These are phyloP conservation scores for Thielaviopsis punctulata DNA, from an alignment of 2,329 filamentous ascomycete species.

Conservation along the genomic window DNA sequence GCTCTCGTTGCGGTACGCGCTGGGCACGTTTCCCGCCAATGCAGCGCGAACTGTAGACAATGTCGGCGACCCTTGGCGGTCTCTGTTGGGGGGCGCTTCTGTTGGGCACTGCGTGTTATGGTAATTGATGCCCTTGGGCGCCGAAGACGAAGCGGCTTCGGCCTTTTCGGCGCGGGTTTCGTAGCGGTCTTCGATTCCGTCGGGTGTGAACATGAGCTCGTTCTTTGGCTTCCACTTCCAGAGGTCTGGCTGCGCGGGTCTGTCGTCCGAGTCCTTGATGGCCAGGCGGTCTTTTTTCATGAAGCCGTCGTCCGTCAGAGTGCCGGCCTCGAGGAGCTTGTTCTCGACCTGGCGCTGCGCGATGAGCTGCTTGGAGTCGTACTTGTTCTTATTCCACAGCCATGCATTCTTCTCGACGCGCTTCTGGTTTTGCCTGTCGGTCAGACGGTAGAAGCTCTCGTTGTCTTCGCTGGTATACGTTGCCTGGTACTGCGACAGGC, in stretches of 20 bases:
- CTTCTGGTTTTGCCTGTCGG: constrained; percentile 82
- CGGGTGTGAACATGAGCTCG: constrained; percentile 68
- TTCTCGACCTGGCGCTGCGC: constrained; percentile 46
- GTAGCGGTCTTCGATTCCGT: constrained; percentile 41
- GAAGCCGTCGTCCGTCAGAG: constrained; percentile 37
- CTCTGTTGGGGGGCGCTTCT: constrained; percentile 21
- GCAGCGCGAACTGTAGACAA: constrained; percentile 72
- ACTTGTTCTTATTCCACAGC: constrained; percentile 77
- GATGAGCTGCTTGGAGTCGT: constrained; percentile 63
- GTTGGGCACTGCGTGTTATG: constrained; percentile 53
- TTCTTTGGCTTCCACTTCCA: constrained; percentile 68
- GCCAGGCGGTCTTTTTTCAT: constrained; percentile 38
- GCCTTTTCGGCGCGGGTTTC: constrained; percentile 50
- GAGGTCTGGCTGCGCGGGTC: constrained; percentile 58
- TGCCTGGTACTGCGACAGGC: constrained; percentile 64
- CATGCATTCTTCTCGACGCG: constrained; percentile 71
- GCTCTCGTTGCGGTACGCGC: constrained; percentile 42
- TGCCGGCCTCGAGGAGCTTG: constrained; percentile 28
- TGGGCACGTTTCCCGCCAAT: constrained; percentile 53
- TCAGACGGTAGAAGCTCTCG: constrained; percentile 81
- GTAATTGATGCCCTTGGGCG: constrained; percentile 62
- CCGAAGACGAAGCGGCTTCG: constrained; percentile 53
- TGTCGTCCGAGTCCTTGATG: constrained; percentile 47
- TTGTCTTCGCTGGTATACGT: constrained; percentile 97
- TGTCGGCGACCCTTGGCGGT: constrained; percentile 56